Conservation (phyloP, 2,329 filamentous ascomycete species). For the Colletotrichum incanum region DNA sequence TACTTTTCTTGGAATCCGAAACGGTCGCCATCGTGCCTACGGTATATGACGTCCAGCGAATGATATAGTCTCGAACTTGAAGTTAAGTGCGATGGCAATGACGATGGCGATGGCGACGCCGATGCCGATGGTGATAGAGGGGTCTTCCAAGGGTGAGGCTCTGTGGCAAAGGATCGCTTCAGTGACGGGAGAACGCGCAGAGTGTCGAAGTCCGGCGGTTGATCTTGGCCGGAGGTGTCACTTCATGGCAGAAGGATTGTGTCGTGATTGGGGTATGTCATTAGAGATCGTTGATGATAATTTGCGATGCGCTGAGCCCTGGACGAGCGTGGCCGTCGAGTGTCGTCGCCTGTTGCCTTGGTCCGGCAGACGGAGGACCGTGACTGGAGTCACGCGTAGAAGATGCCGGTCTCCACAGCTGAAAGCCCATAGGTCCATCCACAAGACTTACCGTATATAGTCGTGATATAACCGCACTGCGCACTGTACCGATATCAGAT, state of each 20-base stretch:
- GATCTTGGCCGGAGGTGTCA: conserved; percentile 17
- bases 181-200: conserved; percentile 7
- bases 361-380: conserved; percentile 15
- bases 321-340: conserved; percentile 5
- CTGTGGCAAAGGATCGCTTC: conserved; percentile 10
- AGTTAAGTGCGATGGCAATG: not conserved
- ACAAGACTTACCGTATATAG: not conserved
- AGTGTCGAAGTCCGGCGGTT: conserved; percentile 24
- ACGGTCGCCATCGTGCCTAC: conserved; percentile 37
- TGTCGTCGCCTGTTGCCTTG: conserved; percentile 24
- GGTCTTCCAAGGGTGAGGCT: not conserved
- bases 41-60: not conserved
- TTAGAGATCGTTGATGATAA: not conserved
- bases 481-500: conserved; percentile 20
- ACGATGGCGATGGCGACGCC: not conserved
- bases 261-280: not conserved
- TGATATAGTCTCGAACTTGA: not conserved
- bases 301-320: conserved; percentile 15
- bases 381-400: conserved; percentile 27
- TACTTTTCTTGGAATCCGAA: conserved; percentile 43
- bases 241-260: conserved; percentile 34
- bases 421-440: conserved; percentile 8
- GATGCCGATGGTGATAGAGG: conserved; percentile 6
- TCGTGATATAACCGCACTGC: rapidly evolving
- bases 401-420: conserved; percentile 15